Evolutionary conservation across 345 rosid species (phyloP), one percentile per base, ranked within the genome.

Genomic region (Kernera saxatilis): DNA sequence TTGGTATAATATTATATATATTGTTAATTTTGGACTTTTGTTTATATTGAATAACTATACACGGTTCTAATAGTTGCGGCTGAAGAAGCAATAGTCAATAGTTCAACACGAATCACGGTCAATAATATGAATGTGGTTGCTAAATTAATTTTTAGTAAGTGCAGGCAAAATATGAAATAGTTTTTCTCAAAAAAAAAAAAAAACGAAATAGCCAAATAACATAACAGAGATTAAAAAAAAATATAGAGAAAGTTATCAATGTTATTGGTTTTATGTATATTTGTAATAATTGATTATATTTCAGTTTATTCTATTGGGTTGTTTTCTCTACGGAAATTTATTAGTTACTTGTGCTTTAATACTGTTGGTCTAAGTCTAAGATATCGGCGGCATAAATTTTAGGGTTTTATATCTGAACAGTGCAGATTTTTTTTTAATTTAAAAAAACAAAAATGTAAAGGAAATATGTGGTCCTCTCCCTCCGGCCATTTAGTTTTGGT

Each of bases 331-430:
- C 13, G 29, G 25, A 15, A 27, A 22, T 25, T 62, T 23, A 9
- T 39, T 50, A 30, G 62, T 53, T 41, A 35, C 36, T 18, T 51
- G 44, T 25, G 32, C 12, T 54, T 29, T 67, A 52, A 26, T 68
- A 50, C 17, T 45, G 14, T 75, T 41, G 65, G 78, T 69, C 64
- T 6, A 14, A 53, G 78, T 75, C 72, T 69, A 75, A 44, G 58
- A 75, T 60, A 75, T 69, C 78, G 78, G 70, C 78, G 69, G 74
- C 40, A 41, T 44, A 60, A 52, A 25, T 23, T 40, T 53, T 54
- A 32, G 60, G 41, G 43, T 53, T 55, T 35, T 51, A 61, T 33
- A 61, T 68, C 64, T 68, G 74, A 68, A 52, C 48, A 52, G 43
- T 52, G 41, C 70, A 75, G 39, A 58, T 45, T 29, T 22, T 39